phyloP scores from a whole-genome alignment of 2,329 filamentous ascomycete genomes.

The Penicillium sp. region DNA sequence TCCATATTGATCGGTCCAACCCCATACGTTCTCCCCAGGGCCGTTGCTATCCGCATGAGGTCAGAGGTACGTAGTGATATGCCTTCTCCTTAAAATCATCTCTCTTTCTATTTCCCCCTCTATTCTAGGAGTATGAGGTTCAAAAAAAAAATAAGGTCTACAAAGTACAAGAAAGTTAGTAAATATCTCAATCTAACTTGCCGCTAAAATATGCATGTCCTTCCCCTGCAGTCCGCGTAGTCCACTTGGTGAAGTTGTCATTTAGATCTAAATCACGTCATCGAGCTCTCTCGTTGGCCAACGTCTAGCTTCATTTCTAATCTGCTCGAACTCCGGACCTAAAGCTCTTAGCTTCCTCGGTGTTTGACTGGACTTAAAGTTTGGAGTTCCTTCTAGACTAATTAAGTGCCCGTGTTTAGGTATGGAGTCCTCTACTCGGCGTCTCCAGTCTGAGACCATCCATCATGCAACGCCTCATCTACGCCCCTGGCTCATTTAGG shows the following conservation, averaged over 20 bases:
- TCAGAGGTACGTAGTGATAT: neutral
- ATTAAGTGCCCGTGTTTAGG: neutral
- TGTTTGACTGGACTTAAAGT: neutral
- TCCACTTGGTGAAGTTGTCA: constrained; percentile 21
- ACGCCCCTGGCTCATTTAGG: neutral
- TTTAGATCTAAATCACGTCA: constrained; percentile 38
- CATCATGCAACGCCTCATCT: neutral
- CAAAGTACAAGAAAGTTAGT: neutral
- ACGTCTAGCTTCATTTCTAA: neutral
- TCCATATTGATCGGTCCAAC: neutral
- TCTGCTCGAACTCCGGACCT: neutral
- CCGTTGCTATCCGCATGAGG: neutral
- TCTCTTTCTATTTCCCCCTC: neutral
- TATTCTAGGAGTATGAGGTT: neutral
- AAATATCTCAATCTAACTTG: neutral
- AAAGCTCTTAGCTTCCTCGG: neutral
- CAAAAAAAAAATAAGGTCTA: neutral
- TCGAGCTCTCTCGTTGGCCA: constrained; percentile 27
- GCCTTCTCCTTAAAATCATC: no score
- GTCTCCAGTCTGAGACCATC: neutral
- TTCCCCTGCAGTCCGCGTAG: neutral
- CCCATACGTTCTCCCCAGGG: neutral
- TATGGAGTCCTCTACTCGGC: neutral
- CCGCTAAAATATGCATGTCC: constrained; percentile 1
- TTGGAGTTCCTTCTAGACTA: neutral